phyloP scores from a whole-genome alignment of 2,329 filamentous ascomycete genomes.

The Coniella lustricola region DNA sequence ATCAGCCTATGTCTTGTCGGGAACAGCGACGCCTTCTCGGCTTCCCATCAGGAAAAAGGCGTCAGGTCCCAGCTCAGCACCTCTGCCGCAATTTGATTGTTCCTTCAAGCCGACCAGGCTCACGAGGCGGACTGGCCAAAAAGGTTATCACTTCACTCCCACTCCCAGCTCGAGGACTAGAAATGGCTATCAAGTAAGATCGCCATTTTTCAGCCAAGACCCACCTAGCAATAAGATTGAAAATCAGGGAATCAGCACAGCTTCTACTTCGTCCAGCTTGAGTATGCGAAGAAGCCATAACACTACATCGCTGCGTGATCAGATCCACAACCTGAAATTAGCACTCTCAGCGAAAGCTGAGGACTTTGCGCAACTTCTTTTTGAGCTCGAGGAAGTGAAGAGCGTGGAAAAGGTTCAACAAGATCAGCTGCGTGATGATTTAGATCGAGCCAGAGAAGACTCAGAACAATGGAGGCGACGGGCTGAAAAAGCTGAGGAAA shows the following conservation, averaged over 20 bases:
- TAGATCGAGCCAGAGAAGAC: conserved; percentile 6
- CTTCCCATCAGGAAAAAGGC: conserved; percentile 2
- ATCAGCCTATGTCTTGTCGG: not conserved
- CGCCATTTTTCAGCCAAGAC: conserved; percentile 5
- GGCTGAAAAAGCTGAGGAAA: conserved; percentile 14
- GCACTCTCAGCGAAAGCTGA: conserved; percentile 11
- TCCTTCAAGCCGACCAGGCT: not conserved
- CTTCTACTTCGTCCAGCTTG: not conserved
- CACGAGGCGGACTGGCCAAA: not conserved
- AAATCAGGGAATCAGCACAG: not conserved
- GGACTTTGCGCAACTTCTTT: conserved; percentile 9
- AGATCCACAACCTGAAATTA: conserved; percentile 11
- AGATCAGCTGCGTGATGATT: conserved; percentile 11
- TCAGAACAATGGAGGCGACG: conserved; percentile 8
- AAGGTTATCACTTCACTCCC: conserved; percentile 3
- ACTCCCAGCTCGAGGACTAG: not conserved
- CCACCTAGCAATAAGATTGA: not conserved
- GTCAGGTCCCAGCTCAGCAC: not conserved
- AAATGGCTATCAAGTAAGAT: not conserved
- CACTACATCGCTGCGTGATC: conserved; percentile 13
- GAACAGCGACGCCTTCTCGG: conserved; percentile 4
- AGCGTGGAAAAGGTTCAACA: conserved; percentile 6
- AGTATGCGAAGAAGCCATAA: conserved; percentile 3
- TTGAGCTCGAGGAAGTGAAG: conserved; percentile 8
- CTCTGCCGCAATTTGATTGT: conserved; percentile 8